Evolutionary conservation across 1,284 basidiomycete genomes (phyloP).

Genomic region (Rhodotorula glutinis): DNA sequence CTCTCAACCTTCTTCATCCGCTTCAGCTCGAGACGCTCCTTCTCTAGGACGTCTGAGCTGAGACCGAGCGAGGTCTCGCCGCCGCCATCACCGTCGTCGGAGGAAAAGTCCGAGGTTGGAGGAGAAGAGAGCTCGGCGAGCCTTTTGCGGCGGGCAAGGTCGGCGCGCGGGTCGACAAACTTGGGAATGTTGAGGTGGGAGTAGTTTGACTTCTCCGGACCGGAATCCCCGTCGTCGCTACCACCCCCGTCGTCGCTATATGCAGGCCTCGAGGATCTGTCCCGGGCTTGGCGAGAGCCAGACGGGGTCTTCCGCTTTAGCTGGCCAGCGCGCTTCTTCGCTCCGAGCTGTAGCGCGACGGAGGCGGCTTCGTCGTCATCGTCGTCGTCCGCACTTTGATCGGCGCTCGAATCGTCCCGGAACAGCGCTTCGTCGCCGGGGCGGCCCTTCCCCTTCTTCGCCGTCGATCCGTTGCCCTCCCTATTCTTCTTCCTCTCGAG

Average conservation of each 20-base stretch:
- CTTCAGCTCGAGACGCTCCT: not conserved
- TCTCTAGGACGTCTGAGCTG: not conserved
- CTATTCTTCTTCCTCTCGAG: not conserved
- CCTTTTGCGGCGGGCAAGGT: not conserved
- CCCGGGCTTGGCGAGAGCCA: too few species aligned
- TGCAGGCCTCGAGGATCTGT: too few species aligned
- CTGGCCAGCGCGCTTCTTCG: not conserved
- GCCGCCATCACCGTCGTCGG: slow-evolving; percentile 7
- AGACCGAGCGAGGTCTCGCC: not conserved
- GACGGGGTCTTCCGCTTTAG: too few species aligned
- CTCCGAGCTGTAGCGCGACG: not conserved
- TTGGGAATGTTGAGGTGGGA: slow-evolving; percentile 9
- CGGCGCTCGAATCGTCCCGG: not conserved
- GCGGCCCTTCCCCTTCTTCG: not conserved
- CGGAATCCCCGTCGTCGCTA: not conserved
- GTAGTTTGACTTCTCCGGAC: not conserved
- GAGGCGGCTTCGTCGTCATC: not conserved
- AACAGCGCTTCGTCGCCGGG: not conserved
- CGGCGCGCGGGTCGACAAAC: slow-evolving; percentile 20
- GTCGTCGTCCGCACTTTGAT: not conserved
- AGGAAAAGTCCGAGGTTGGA: slow-evolving; percentile 20
- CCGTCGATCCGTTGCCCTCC: not conserved
- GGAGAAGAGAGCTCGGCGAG: slow-evolving; percentile 9
- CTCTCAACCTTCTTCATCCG: slow-evolving; percentile 2
- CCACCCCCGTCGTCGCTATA: not conserved